Percentiles rank a stretch among this genome's conserved stretches.
Evolutionary conservation across 495 filamentous ascomycete genomes (phyloP).

Genomic region (Amphirosellinia nigrospora): DNA sequence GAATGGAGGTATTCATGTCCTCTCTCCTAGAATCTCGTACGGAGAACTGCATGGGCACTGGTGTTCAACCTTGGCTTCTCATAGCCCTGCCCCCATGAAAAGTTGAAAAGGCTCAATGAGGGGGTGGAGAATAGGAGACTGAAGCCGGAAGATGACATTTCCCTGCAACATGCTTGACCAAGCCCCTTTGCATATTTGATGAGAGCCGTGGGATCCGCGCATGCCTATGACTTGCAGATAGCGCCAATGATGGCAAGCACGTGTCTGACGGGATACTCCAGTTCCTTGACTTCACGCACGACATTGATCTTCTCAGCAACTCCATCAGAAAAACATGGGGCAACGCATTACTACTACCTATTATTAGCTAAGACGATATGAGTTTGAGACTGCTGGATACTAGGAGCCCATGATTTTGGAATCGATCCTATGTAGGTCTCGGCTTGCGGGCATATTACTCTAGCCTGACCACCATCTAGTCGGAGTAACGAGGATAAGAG

Average conservation of each 20-base stretch:
- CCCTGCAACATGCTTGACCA: neutral
- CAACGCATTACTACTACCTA: neutral
- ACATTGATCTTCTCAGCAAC: constrained; percentile 18
- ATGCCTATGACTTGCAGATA: constrained; percentile 19
- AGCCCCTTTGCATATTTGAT: constrained; percentile 11
- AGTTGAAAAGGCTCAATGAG: neutral
- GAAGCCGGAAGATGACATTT: neutral
- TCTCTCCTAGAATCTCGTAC: neutral
- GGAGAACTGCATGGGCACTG: neutral
- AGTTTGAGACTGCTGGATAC: constrained; percentile 11
- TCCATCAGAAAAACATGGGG: neutral
- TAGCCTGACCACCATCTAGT: constrained; percentile 4
- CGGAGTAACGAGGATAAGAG: neutral
- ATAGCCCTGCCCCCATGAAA: neutral
- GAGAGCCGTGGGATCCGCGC: constrained; percentile 8
- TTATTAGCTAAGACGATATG: neutral
- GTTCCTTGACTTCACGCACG: constrained; percentile 5
- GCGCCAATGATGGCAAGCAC: constrained; percentile 6
- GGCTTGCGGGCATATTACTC: constrained; percentile 10
- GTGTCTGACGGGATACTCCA: constrained; percentile 8
- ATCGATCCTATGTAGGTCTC: constrained; percentile 8
- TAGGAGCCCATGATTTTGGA: neutral
- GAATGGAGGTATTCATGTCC: neutral
- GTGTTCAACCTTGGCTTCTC: neutral
- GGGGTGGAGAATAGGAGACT: neutral